phyloP scores from a whole-genome alignment of 2,329 filamentous ascomycete genomes.

The Stylonectria norvegica region DNA sequence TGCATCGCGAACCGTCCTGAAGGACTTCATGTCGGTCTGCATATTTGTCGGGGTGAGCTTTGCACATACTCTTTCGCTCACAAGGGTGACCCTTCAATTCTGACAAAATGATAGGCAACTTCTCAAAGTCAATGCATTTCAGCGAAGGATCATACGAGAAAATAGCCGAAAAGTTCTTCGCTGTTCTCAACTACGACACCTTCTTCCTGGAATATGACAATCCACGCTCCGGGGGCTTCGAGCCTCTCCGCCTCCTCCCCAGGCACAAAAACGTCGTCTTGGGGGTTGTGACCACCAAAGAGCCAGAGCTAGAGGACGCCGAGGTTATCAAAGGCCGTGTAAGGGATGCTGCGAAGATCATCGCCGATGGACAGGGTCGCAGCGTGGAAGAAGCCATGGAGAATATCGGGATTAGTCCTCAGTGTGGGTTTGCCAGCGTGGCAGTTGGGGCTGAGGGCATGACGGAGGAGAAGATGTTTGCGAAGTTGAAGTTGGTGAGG shows the following conservation, averaged over 20 bases:
- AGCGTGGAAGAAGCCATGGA: conserved; percentile 61
- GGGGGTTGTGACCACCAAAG: conserved; percentile 60
- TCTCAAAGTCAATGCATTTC: conserved; percentile 60
- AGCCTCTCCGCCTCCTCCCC: conserved; percentile 58
- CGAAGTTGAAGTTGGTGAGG: conserved; percentile 65
- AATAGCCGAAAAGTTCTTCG: conserved; percentile 59
- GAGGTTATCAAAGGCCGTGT: conserved; percentile 54
- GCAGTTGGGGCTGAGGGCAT: conserved; percentile 62
- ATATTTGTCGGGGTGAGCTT: conserved; percentile 47
- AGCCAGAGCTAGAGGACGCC: conserved; percentile 53
- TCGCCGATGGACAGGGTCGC: conserved; percentile 61
- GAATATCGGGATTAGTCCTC: conserved; percentile 64
- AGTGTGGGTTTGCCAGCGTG: conserved; percentile 70
- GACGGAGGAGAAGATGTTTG: conserved; percentile 65
- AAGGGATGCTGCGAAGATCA: conserved; percentile 58
- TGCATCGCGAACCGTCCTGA: conserved; percentile 58
- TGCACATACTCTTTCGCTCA: no score
- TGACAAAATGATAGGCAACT: conserved; percentile 51
- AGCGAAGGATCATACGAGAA: conserved; percentile 62
- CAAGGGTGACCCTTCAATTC: not conserved
- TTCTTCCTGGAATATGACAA: conserved; percentile 63
- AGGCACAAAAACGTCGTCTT: conserved; percentile 59
- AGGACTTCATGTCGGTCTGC: conserved; percentile 69
- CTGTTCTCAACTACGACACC: conserved; percentile 55
- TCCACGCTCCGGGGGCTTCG: conserved; percentile 57